Evolutionary conservation across 768 basidiomycete genomes (phyloP), one percentile per base, ranked within the genome.

Genomic region (Lactarius indigo): DNA sequence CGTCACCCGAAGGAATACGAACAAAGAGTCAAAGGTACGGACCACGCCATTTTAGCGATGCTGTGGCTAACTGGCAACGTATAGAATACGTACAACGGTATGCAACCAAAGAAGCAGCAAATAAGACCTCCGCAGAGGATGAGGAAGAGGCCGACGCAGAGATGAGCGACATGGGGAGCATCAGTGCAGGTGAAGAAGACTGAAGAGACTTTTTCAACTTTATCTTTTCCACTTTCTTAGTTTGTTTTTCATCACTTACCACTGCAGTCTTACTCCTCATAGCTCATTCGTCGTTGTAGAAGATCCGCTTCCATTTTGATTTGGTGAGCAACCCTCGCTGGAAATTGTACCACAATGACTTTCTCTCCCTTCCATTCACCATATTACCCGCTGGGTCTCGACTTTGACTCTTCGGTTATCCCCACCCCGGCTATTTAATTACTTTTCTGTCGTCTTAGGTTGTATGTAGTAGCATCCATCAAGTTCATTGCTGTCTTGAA

Each of bases 1-100:
- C 90, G 96, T 33, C 96, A 98, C 75, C 95, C 95, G 39, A 94
- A 96, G 76, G 90, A 94, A 69, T 99, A 99, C 73, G 94, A 96
- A 70, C 84, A 84, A 28, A 96, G 93, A 76, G 96, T 99, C 64
- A 94, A 94, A 80, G 94, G 93, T 90, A 73, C 37, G 83, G 71
- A 26, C 44, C 50, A 35, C 47, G 42, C 50, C 23, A 28, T 23
- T 18, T n/a, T 20, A 35, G 54, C 55, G 23, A 28, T 30, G 23
- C 20, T 63, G 57, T 44, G 13, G 57, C 26, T 57, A 41, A 47
- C 17, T 55, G 52, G 64, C 26, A 39, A 17, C 63, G 26, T 50
- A 54, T 72, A 96, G 95, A 97, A 73, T 98, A 98, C 74, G 96
- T 98, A n/a, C 89, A 92, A 72, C 84, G 92, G 61, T 99, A 87